phyloP scores from a whole-genome alignment of 2,329 filamentous ascomycete species.

The Diaporthe sp. region DNA sequence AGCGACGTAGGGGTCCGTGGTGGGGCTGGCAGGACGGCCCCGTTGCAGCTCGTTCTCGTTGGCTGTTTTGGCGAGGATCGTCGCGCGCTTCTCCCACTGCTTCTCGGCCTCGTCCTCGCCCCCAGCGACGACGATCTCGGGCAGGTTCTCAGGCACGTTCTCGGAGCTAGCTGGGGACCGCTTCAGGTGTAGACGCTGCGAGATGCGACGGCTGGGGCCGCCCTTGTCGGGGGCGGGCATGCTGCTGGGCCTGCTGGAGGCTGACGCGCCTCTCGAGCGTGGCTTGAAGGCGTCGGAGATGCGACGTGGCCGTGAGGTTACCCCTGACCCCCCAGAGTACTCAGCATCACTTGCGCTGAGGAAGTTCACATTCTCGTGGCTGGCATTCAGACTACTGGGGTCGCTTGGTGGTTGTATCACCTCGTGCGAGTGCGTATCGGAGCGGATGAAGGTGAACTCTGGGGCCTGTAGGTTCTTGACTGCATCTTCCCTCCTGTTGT shows the following conservation, averaged over 20 bases:
- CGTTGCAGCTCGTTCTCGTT: constrained; percentile 68
- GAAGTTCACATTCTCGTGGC: constrained; percentile 45
- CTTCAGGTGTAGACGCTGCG: constrained; percentile 78
- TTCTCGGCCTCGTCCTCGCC: constrained; percentile 59
- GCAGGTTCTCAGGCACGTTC: constrained; percentile 84
- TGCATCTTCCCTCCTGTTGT: constrained; percentile 47
- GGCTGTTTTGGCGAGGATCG: constrained; percentile 74
- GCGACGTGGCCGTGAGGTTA: constrained; percentile 46
- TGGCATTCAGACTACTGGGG: constrained; percentile 41
- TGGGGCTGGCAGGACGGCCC: constrained; percentile 57
- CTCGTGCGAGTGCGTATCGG: constrained; percentile 86
- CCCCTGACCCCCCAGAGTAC: constrained; percentile 35
- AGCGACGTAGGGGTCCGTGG: constrained; percentile 39
- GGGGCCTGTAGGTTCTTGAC: constrained; percentile 60
- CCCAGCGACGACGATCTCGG: constrained; percentile 72
- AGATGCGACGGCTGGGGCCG: constrained; percentile 64
- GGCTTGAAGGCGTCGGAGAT: constrained; percentile 51
- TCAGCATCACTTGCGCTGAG: constrained; percentile 46
- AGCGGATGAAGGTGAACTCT: constrained; percentile 86
- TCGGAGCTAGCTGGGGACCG: constrained; percentile 72
- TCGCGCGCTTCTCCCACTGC: constrained; percentile 93
- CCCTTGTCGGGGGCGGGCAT: constrained; percentile 50
- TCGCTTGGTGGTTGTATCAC: constrained; percentile 77
- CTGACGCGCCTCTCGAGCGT: constrained; percentile 64
- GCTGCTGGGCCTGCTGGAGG: constrained; percentile 54